These are phyloP conservation scores for Rhynchospora tenuis DNA, from an alignment of 176 grass and related monocot genomes.

Conservation along the genomic window DNA sequence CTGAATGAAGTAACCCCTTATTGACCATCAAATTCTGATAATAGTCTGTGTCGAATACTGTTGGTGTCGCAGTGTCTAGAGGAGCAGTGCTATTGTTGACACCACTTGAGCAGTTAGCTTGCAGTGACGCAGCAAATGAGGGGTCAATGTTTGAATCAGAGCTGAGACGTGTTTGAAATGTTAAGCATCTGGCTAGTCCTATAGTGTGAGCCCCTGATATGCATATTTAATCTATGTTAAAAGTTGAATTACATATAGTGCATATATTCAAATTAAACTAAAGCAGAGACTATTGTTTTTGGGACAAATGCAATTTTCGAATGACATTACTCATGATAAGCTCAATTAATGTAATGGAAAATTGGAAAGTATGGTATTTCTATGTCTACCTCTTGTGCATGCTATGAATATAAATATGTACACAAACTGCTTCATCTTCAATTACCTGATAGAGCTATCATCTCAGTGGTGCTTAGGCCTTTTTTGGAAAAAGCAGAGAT, in stretches of 20 bases:
- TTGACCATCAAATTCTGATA: slow-evolving; percentile 29
- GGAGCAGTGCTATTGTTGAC: slow-evolving; percentile 35
- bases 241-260: not conserved
- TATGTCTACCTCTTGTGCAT: not conserved
- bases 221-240: not conserved
- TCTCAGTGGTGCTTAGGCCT: slow-evolving; percentile 42
- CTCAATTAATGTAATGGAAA: not conserved
- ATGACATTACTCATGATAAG: not conserved
- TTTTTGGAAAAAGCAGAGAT: slow-evolving; percentile 42
- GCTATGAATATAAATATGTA: not conserved
- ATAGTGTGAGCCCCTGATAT: slow-evolving; percentile 55
- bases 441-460: slow-evolving; percentile 63
- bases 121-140: slow-evolving; percentile 28
- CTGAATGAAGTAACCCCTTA: slow-evolving; percentile 54
- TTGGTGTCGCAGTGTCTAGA: slow-evolving; percentile 36
- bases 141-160: slow-evolving; percentile 47
- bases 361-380: not conserved
- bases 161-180: slow-evolving; percentile 45
- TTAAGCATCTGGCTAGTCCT: slow-evolving; percentile 36
- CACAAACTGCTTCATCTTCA: not conserved
- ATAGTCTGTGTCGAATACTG: slow-evolving; percentile 42
- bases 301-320: not conserved
- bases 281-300: not conserved
- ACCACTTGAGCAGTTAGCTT: slow-evolving; percentile 34
- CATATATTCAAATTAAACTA: not conserved